Evolutionary conservation across 768 basidiomycete species (phyloP).

Genomic region (Rhodotorula taiwanensis): DNA sequence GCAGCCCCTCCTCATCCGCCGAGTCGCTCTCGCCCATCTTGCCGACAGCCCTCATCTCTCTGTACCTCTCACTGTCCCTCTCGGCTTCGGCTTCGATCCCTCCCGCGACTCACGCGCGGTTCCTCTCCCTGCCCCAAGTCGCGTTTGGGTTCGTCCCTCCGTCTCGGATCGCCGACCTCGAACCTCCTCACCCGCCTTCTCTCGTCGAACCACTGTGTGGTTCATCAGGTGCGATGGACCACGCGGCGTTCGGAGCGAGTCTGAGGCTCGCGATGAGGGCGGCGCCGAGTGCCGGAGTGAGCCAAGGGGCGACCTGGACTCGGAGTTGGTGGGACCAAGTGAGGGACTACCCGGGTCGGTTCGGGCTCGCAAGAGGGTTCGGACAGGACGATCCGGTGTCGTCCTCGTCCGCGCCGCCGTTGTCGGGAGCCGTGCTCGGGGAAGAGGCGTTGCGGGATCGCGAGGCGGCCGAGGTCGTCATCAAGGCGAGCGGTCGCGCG

Average conservation of each 20-base stretch:
- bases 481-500: constrained; percentile 6
- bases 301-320: background rate
- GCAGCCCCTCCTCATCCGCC: background rate
- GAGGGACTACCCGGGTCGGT: constrained; percentile 25
- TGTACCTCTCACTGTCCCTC: constrained; percentile 9
- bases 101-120: background rate
- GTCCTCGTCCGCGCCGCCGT: background rate
- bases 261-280: background rate
- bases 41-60: constrained; percentile 13
- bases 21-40: background rate
- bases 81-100: background rate
- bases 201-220: background rate
- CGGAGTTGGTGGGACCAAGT: constrained; percentile 18
- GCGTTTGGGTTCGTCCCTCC: constrained; percentile 21
- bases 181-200: background rate
- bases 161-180: constrained; percentile 3
- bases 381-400: no score
- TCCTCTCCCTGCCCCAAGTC: background rate
- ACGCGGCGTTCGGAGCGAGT: background rate
- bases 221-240: constrained; percentile 3
- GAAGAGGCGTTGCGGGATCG: background rate
- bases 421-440: no score
- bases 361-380: constrained; percentile 2
- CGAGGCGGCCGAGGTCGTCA: constrained; percentile 25
- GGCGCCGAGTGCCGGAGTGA: background rate